Conservation (phyloP, 805 yeast genomes). For the Pichia insulana region DNA sequence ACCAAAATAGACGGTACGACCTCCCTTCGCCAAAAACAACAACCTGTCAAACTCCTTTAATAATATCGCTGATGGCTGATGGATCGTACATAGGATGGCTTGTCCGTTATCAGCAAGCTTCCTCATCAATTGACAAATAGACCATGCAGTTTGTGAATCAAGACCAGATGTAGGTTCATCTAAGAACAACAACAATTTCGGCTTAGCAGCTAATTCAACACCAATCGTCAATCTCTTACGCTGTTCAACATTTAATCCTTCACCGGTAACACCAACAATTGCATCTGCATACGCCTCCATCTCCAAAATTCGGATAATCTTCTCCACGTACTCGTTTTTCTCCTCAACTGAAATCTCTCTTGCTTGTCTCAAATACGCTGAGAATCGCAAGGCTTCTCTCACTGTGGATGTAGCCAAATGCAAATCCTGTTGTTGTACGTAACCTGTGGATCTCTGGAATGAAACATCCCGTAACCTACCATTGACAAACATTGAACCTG, state of each 20-base stretch:
- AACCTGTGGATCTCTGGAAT: slow-evolving; percentile 48
- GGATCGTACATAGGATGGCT: slow-evolving; percentile 61
- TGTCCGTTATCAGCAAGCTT: slow-evolving; percentile 45
- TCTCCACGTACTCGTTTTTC: slow-evolving; percentile 44
- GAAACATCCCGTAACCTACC: slow-evolving; percentile 41
- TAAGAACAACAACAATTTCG: slow-evolving; percentile 42
- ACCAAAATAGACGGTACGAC: slow-evolving; percentile 69
- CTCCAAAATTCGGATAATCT: slow-evolving; percentile 39
- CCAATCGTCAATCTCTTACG: slow-evolving; percentile 48
- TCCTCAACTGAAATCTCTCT: slow-evolving; percentile 32
- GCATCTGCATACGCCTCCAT: slow-evolving; percentile 51
- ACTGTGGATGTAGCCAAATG: slow-evolving; percentile 45
- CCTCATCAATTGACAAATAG: slow-evolving; percentile 45
- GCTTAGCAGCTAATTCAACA: slow-evolving; percentile 49
- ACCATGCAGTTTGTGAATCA: slow-evolving; percentile 54
- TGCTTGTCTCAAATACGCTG: slow-evolving; percentile 43
- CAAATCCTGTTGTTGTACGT: slow-evolving; percentile 53
- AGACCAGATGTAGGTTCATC: slow-evolving; percentile 58
- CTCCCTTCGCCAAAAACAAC: slow-evolving; percentile 61
- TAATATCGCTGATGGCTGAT: slow-evolving; percentile 77
- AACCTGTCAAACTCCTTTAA: slow-evolving; percentile 73
- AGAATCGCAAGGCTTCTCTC: slow-evolving; percentile 43
- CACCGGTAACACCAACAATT: slow-evolving; percentile 40
- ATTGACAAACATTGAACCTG: slow-evolving; percentile 52
- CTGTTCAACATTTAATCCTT: slow-evolving; percentile 48